Evolutionary conservation across 1,284 basidiomycete species (phyloP).

Genomic region (Fomitiporia mediterranea): DNA sequence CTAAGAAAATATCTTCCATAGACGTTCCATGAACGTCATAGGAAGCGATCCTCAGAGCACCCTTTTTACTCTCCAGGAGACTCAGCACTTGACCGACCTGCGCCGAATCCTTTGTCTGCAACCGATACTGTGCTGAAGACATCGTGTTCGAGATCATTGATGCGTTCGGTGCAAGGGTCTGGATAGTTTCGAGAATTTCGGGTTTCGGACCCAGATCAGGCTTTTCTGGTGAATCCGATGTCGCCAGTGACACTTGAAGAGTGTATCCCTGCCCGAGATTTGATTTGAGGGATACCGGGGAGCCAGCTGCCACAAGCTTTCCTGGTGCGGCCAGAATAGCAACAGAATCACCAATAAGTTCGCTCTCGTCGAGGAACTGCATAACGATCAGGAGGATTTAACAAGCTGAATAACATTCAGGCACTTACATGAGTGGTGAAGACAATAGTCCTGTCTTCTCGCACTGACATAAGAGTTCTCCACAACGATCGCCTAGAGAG

Average conservation of each 20-base stretch:
- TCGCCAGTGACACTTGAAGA: conserved; percentile 46
- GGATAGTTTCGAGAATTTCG: conserved; percentile 42
- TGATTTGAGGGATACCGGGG: conserved; percentile 69
- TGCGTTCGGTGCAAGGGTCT: conserved; percentile 42
- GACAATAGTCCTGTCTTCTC: conserved; percentile 59
- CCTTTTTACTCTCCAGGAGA: conserved; percentile 44
- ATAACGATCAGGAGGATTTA: not conserved
- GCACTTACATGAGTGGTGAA: conserved; percentile 63
- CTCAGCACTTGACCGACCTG: conserved; percentile 53
- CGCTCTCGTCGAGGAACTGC: conserved; percentile 76
- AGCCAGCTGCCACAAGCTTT: conserved; percentile 65
- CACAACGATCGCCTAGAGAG: conserved; percentile 73
- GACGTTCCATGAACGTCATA: conserved; percentile 71
- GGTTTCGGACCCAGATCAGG: conserved; percentile 20
- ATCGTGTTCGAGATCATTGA: conserved; percentile 38
- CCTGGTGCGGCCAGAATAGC: conserved; percentile 74
- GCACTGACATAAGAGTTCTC: conserved; percentile 63
- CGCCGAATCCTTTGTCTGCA: conserved; percentile 52
- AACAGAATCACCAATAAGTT: conserved; percentile 71
- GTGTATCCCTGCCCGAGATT: conserved; percentile 70
- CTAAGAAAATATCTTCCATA: conserved; percentile 78
- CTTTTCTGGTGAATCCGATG: conserved; percentile 28
- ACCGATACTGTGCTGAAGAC: conserved; percentile 43
- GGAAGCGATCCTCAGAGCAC: conserved; percentile 36
- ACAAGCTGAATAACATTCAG: not conserved